phyloP scores from a whole-genome alignment of 2,329 filamentous ascomycete species.

The Fusarium nematophilum region DNA sequence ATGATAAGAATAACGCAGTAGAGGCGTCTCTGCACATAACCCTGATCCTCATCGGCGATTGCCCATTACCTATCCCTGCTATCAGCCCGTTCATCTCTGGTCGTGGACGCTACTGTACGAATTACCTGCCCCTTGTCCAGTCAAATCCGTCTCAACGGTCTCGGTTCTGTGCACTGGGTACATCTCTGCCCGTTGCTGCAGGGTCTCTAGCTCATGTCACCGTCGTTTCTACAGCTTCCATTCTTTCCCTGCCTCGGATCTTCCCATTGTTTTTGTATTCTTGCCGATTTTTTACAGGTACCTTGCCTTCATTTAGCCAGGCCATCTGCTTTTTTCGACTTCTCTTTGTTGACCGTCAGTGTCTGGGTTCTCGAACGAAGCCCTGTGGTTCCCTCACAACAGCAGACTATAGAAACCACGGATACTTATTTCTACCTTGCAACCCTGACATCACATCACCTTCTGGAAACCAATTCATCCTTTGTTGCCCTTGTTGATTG shows the following conservation, averaged over 20 bases:
- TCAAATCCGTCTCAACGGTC: conserved; percentile 8
- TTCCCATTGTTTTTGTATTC: not conserved
- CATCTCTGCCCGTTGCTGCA: conserved; percentile 7
- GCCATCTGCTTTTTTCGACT: no score
- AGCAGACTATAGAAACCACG: no score
- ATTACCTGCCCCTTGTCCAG: conserved; percentile 1
- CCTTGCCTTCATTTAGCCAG: no score
- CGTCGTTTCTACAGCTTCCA: conserved; percentile 3
- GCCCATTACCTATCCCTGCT: not conserved
- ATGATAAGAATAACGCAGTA: not conserved
- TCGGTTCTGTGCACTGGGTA: conserved; percentile 6
- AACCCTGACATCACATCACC: conserved; percentile 13
- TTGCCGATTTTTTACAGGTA: no score
- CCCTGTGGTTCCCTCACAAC: no score
- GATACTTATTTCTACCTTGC: not conserved
- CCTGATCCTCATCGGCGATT: not conserved
- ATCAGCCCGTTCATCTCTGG: conserved; percentile 10
- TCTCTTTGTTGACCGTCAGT: no score
- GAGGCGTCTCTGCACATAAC: no score
- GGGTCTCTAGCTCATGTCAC: not conserved
- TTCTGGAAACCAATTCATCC: conserved; percentile 11
- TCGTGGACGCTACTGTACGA: conserved; percentile 13
- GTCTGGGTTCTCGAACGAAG: no score
- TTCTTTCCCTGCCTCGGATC: conserved; percentile 4
- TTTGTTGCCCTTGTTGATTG: conserved; percentile 21